Percentiles rank a stretch among this genome's conserved stretches.
phyloP scores from a whole-genome alignment of 2,329 filamentous ascomycete species.

The Verticillium nonalfalfae region DNA sequence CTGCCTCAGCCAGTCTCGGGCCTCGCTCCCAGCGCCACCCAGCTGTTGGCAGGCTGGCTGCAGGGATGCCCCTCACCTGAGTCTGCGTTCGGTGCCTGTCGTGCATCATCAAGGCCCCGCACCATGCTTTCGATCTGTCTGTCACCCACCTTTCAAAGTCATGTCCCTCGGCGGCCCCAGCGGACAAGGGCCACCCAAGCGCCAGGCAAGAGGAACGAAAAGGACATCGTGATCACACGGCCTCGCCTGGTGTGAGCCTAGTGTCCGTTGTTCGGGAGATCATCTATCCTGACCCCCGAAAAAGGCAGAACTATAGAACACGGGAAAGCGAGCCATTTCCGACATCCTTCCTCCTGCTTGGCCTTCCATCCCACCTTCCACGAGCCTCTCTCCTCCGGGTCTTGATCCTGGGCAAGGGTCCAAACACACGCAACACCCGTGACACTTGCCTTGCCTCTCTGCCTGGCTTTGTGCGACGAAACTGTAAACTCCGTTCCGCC shows the following conservation, averaged over 20 bases:
- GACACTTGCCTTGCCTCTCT: background rate
- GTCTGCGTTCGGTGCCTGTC: background rate
- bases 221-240: background rate
- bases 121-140: background rate
- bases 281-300: background rate
- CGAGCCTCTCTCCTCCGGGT: background rate
- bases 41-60: background rate
- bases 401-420: background rate
- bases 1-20: background rate
- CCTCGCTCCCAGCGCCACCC: background rate
- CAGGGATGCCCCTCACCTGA: background rate
- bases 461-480: background rate
- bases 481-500: background rate
- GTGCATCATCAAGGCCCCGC: background rate
- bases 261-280: background rate
- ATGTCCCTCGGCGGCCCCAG: background rate
- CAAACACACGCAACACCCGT: background rate
- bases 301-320: background rate
- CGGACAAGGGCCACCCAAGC: background rate
- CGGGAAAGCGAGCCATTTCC: background rate
- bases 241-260: background rate
- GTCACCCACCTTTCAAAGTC: background rate
- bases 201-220: background rate
- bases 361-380: background rate
- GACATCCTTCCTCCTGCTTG: background rate